Conservation (phyloP, 306 rosid species). For the Oxytropis ochrocephala region DNA sequence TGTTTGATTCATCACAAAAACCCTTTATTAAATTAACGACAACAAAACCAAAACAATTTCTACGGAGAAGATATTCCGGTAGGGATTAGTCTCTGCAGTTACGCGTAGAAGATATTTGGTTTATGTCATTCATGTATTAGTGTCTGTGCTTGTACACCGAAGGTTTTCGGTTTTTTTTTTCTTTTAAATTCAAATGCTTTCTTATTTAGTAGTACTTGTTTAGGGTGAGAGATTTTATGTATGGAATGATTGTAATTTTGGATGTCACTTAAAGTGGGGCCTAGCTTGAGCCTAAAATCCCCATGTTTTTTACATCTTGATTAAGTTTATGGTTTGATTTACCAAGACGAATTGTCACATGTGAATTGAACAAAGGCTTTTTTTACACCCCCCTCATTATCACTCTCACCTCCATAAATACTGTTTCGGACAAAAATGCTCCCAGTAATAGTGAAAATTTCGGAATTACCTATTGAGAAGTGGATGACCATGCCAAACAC, state of each 20-base stretch:
- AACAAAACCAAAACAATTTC: neutral
- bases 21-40: neutral
- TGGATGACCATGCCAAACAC: too few species aligned
- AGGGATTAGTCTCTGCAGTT: too few species aligned
- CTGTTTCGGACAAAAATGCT: too few species aligned
- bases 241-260: constrained; percentile 45
- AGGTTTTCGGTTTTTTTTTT: constrained; percentile 2
- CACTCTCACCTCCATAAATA: too few species aligned
- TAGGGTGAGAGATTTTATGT: constrained; percentile 29
- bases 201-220: constrained; percentile 5
- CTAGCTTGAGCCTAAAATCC: constrained; percentile 20
- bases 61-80: too few species aligned
- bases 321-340: constrained; percentile 34
- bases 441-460: too few species aligned
- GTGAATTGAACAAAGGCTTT: too few species aligned
- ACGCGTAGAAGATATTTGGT: too few species aligned
- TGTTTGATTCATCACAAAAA: constrained; percentile 27
- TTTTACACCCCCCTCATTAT: too few species aligned
- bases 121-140: too few species aligned
- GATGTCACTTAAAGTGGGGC: constrained; percentile 44
- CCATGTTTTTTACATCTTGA: constrained; percentile 24
- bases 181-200: constrained; percentile 28
- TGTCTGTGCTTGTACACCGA: constrained; percentile 48
- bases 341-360: neutral
- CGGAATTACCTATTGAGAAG: too few species aligned